Conservation (phyloP, 2,329 filamentous ascomycete species). For the Pseudocercospora fijiensis region DNA sequence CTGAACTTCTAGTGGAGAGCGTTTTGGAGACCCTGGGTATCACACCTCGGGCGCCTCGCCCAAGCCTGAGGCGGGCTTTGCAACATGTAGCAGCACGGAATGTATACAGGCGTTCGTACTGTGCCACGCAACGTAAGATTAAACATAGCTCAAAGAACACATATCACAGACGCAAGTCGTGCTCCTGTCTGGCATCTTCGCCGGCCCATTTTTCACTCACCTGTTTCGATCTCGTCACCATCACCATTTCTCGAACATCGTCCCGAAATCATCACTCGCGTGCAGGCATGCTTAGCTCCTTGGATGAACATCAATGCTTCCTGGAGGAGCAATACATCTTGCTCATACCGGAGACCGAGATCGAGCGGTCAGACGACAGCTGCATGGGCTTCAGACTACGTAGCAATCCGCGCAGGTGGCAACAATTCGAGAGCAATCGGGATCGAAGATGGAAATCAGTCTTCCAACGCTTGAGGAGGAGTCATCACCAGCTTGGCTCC, state of each 20-base stretch:
- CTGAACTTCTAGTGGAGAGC: background rate
- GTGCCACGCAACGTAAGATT: slow-evolving; percentile 4
- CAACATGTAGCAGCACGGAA: slow-evolving; percentile 1
- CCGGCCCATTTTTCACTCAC: background rate
- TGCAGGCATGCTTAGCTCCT: slow-evolving; percentile 8
- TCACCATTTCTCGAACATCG: background rate
- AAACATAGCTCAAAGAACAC: slow-evolving; percentile 3
- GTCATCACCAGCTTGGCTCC: background rate
- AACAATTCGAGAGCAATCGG: background rate
- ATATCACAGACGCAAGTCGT: background rate
- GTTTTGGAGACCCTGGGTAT: background rate
- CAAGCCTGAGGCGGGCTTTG: slow-evolving; percentile 1
- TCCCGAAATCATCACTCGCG: background rate
- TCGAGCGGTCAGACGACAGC: background rate
- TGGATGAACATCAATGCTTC: slow-evolving; percentile 22
- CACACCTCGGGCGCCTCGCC: slow-evolving; percentile 1
- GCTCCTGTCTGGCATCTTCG: background rate
- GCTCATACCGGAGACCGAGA: slow-evolving; percentile 7
- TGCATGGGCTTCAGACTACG: slow-evolving; percentile 4
- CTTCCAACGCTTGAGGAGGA: slow-evolving; percentile 11
- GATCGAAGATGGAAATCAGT: slow-evolving; percentile 10
- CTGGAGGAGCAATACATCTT: slow-evolving; percentile 17
- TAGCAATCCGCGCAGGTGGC: background rate
- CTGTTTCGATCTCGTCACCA: background rate
- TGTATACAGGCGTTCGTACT: background rate